Evolutionary conservation across 495 filamentous ascomycete species (phyloP).

Genomic region (Penicillium crystallinum): DNA sequence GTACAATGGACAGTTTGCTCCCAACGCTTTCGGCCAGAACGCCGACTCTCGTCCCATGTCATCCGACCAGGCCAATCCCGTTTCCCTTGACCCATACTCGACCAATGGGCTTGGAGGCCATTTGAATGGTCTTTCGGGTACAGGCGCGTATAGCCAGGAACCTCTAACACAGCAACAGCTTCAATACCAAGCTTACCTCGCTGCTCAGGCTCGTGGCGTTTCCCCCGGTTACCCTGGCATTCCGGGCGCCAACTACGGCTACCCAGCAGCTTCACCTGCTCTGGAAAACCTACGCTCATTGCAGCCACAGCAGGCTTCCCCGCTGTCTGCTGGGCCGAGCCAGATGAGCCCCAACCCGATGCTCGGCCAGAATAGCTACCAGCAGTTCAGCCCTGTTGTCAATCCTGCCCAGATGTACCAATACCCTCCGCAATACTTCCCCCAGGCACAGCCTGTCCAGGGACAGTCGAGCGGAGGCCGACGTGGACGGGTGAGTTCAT

Average conservation of each 20-base stretch:
- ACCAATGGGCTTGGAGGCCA: constrained; percentile 30
- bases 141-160: constrained; percentile 37
- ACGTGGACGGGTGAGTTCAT: constrained; percentile 45
- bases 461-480: constrained; percentile 44
- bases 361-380: constrained; percentile 41
- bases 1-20: constrained; percentile 40
- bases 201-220: constrained; percentile 41
- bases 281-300: constrained; percentile 42
- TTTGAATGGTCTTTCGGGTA: constrained; percentile 23
- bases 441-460: constrained; percentile 41
- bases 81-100: constrained; percentile 41
- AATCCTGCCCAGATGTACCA: constrained; percentile 48
- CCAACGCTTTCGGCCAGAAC: constrained; percentile 33
- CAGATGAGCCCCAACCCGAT: constrained; percentile 40
- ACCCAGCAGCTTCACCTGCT: constrained; percentile 33
- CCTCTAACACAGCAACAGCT: constrained; percentile 40
- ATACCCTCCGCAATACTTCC: constrained; percentile 48
- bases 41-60: constrained; percentile 36
- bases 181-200: constrained; percentile 44
- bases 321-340: constrained; percentile 31
- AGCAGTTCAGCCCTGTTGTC: constrained; percentile 46
- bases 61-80: constrained; percentile 36
- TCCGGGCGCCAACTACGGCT: constrained; percentile 35
- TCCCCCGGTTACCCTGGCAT: constrained; percentile 39
- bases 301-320: constrained; percentile 30